Evolutionary conservation across 768 basidiomycete genomes (phyloP), one percentile per base, ranked within the genome.

Genomic region (Harrya chromipes): DNA sequence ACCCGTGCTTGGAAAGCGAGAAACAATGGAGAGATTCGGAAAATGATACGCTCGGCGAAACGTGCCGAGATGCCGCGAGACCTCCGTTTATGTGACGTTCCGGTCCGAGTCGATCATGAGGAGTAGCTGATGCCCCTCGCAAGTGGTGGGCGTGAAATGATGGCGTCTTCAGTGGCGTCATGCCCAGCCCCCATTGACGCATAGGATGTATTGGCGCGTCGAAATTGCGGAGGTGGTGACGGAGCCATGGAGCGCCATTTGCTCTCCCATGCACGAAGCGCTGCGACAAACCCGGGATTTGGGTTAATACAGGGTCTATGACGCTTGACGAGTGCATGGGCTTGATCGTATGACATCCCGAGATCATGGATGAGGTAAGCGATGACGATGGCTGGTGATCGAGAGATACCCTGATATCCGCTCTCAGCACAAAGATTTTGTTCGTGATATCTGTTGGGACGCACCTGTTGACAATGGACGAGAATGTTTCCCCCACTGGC

Each of bases 391-490:
- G 87, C 79, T 14, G 85, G 76, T 42, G 81, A 84, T 55, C 87
- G 81, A n/a, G 87, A 90, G 45, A 90, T 75, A 54, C 87, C 87
- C 87, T 88, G 16, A 17, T 20, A 61, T 44, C 47, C 45, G 39
- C 4, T 29, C 29, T 29, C 2, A 29, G 29, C 12, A 13, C 29
- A 29, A 29, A 3, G 29, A 13, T 29, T 6, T 29, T 29, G 29
- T 13, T 29, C 11, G 29, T 7, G 27, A 19, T 40, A 9, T 20
- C 16, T 9, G 47, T 9, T 36, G 20, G 20, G 10, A 61, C 78
- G 58, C 51, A 88, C 87, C 84, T 90, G 87, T 54, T 90, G 87
- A 58, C 87, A 90, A 63, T 90, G 87, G 1, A 90, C 87, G 49
- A 90, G 75, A 10, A 90, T 82, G 50, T 80, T 85, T 52, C 77